Evolutionary conservation across 2,329 filamentous ascomycete genomes (phyloP), one percentile per base, ranked within the genome.

Genomic region (Aspergillus luchuensis): DNA sequence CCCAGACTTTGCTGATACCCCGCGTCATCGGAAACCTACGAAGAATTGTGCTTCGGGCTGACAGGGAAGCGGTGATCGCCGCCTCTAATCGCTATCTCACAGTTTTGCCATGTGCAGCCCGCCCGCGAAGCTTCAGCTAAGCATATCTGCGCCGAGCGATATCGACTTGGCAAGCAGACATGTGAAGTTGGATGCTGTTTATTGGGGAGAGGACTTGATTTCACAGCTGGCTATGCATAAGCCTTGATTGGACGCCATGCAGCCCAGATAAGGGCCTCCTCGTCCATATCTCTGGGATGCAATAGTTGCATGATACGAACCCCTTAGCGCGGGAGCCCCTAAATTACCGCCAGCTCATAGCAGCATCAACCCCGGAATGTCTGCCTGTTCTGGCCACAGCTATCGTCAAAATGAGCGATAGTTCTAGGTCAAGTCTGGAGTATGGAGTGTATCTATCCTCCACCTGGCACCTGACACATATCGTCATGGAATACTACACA

Each of bases 21-120:
- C 60, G 36, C 60, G 39, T 23, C 47, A 25, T 48, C 60, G 60
- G 60, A 52, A 62, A 62, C 60, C 49, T 62, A 60, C 60, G 60
- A 41, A 53, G 36, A 28, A 28, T 28, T 43, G 30, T 38, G 39
- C 53, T 47, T 56, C 23, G 41, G 43, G 28, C 23, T 56, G 54
- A 39, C 51, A 53, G 45, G 30, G 13, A 36, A 30, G 43, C 59
- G 59, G 56, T 43, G 56, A 61, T 61, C 59, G 56, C 56, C 59
- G 59, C 38, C 41, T 55, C 50, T 41, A 17, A 54, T 61, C 39
- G 41, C 41, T 56, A 56, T 56, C 53, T 8, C 25, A 36, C n/a
- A 47, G 53, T 50, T 30, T 15, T 33, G 47, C 47, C 47, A 50
- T 50, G 47, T 50, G 47, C n/a, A 10, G 47, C 23, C 47, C n/a